A percentile compares a stretch with the other conserved stretches of the same genome.
Evolutionary conservation across 352 stramenopile species (phyloP).

Genomic region (Phytopythium litorale): DNA sequence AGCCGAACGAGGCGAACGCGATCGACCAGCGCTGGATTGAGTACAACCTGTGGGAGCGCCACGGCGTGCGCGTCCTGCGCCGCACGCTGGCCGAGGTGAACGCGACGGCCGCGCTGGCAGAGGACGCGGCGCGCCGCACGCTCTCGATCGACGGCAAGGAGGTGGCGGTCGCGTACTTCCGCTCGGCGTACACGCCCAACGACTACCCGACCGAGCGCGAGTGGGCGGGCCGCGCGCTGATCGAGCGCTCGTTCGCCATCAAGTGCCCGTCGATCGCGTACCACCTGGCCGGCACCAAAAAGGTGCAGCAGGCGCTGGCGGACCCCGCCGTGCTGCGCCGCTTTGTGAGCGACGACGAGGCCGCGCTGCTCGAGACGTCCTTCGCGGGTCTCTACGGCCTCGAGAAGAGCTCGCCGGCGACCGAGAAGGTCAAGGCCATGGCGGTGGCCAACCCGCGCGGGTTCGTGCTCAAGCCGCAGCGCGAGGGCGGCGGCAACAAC

Average conservation of each 20-base stretch:
- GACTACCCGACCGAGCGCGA: conserved; percentile 93
- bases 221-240: conserved; percentile 84
- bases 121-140: conserved; percentile 34
- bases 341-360: conserved; percentile 83
- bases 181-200: conserved; percentile 94
- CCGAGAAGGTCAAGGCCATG: conserved; percentile 71
- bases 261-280: conserved; percentile 97
- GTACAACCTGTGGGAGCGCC: conserved; percentile 87
- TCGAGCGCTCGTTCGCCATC: conserved; percentile 92
- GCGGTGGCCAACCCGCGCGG: conserved; percentile 53
- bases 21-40: conserved; percentile 93
- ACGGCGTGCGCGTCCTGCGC: conserved; percentile 76
- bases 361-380: conserved; percentile 71
- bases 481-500: conserved; percentile 98
- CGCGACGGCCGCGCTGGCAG: conserved; percentile 24
- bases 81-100: conserved; percentile 71
- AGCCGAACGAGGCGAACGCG: conserved; percentile 84
- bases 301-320: conserved; percentile 97
- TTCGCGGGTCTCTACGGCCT: conserved; percentile 96
- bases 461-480: conserved; percentile 98
- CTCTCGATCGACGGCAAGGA: conserved; percentile 67
- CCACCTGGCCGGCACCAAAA: conserved; percentile 97
- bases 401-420: conserved; percentile 73
- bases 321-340: conserved; percentile 76
- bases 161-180: conserved; percentile 95